Evolutionary conservation across 495 filamentous ascomycete genomes (phyloP).

Genomic region (Neurospora discreta): DNA sequence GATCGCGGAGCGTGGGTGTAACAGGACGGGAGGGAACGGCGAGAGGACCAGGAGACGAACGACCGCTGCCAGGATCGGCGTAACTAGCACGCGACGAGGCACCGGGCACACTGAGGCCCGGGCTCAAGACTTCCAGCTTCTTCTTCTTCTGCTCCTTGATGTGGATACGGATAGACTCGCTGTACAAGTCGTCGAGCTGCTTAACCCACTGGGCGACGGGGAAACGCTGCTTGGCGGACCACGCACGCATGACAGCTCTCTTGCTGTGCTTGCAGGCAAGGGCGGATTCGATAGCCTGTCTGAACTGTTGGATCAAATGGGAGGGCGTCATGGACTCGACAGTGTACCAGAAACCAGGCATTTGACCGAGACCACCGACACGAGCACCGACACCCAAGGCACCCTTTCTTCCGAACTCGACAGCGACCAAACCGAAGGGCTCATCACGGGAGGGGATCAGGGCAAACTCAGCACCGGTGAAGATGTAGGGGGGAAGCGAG

Average conservation of each 20-base stretch:
- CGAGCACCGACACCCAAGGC: constrained; percentile 63
- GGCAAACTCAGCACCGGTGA: constrained; percentile 69
- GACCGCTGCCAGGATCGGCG: constrained; percentile 6
- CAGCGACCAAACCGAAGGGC: constrained; percentile 71
- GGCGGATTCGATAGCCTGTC: constrained; percentile 53
- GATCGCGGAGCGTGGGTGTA: constrained; percentile 1
- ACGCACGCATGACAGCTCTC: constrained; percentile 59
- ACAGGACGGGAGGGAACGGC: constrained; percentile 3
- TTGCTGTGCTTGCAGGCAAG: constrained; percentile 46
- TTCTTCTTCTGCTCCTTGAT: constrained; percentile 25
- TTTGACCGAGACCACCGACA: constrained; percentile 60
- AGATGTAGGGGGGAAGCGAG: constrained; percentile 60
- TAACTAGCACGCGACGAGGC: constrained; percentile 18
- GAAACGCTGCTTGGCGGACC: constrained; percentile 67
- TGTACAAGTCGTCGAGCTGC: constrained; percentile 50
- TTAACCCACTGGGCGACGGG: constrained; percentile 60
- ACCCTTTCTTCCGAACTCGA: constrained; percentile 71
- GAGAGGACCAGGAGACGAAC: constrained; percentile 3
- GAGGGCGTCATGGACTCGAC: constrained; percentile 57
- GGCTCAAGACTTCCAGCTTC: constrained; percentile 17
- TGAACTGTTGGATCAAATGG: constrained; percentile 64
- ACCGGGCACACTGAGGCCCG: constrained; percentile 5
- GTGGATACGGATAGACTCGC: constrained; percentile 33
- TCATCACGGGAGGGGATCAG: constrained; percentile 72
- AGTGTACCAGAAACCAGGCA: constrained; percentile 72